These are phyloP conservation scores for Capillidium heterosporum DNA, from an alignment of 371 early-diverging fungal genomes.

Conservation along the genomic window DNA sequence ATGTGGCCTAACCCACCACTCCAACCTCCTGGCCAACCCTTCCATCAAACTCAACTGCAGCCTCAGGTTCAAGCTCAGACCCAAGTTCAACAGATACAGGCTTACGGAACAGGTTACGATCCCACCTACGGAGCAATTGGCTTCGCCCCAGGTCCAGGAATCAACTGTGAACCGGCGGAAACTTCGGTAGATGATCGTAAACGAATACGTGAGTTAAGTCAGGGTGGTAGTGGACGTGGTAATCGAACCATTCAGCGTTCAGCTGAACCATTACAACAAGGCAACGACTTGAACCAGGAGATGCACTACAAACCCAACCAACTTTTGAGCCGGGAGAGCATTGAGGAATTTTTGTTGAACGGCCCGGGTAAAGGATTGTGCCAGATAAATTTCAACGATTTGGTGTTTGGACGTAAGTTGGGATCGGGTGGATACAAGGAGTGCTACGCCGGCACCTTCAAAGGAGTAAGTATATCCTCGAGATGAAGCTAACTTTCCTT, in stretches of 20 bases:
- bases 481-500: not conserved
- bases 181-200: too few relatives aligned
- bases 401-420: slow-evolving; percentile 36
- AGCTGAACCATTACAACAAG: not conserved
- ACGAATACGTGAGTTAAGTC: not conserved
- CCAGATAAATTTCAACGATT: not conserved
- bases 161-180: too few relatives aligned
- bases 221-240: not conserved
- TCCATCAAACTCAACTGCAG: too few relatives aligned
- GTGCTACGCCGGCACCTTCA: slow-evolving; percentile 42
- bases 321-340: not conserved
- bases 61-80: too few relatives aligned
- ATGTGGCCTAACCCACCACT: too few relatives aligned
- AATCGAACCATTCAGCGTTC: not conserved
- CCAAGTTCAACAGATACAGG: too few relatives aligned
- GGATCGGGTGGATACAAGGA: slow-evolving; percentile 71
- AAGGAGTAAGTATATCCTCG: slow-evolving; percentile 21
- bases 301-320: not conserved
- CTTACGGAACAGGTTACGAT: too few relatives aligned
- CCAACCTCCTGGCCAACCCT: too few relatives aligned
- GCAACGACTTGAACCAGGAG: not conserved
- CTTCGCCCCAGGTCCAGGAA: too few relatives aligned
- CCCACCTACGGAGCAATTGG: too few relatives aligned
- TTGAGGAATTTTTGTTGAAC: not conserved
- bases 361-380: not conserved